Percentiles rank a stretch among this genome's conserved stretches.
Evolutionary conservation across 2,329 filamentous ascomycete genomes (phyloP).

Genomic region (Aureobasidium sp.): DNA sequence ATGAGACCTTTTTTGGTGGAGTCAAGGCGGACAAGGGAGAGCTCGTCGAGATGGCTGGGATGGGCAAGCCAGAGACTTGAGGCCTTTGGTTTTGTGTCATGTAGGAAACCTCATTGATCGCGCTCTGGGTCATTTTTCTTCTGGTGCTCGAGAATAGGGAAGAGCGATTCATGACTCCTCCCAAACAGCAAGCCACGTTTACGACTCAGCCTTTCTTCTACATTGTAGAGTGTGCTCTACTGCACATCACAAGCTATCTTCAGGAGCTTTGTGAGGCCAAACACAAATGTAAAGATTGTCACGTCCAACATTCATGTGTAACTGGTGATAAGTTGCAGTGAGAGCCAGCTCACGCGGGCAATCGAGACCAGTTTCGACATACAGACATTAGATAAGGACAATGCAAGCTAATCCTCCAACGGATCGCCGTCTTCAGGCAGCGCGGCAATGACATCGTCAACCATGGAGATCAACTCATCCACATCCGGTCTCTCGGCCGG

Average conservation of each 20-base stretch:
- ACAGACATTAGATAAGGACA: not conserved
- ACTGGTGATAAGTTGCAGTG: not conserved
- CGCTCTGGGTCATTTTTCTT: too few relatives aligned
- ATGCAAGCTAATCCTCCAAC: not conserved
- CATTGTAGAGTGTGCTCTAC: too few relatives aligned
- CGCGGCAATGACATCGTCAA: slow-evolving; percentile 63
- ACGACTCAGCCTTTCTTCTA: too few relatives aligned
- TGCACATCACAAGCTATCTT: too few relatives aligned
- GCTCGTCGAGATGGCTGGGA: slow-evolving; percentile 14
- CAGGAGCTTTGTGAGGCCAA: too few relatives aligned
- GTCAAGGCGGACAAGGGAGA: slow-evolving; percentile 20
- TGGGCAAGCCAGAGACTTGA: slow-evolving; percentile 17
- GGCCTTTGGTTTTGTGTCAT: too few relatives aligned
- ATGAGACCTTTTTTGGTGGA: slow-evolving; percentile 25
- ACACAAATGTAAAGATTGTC: too few relatives aligned
- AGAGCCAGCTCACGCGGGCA: slow-evolving; percentile 9
- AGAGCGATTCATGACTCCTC: too few relatives aligned
- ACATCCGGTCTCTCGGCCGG: slow-evolving; percentile 82
- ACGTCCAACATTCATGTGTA: too few relatives aligned
- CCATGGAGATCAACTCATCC: slow-evolving; percentile 70
- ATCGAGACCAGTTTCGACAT: not conserved
- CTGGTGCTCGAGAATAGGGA: too few relatives aligned
- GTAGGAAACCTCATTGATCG: too few relatives aligned
- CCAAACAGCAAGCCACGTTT: too few relatives aligned
- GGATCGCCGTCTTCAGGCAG: slow-evolving; percentile 51